These are phyloP conservation scores for Fermentozyma sake DNA, from an alignment of 1,139 yeast species.

Conservation along the genomic window DNA sequence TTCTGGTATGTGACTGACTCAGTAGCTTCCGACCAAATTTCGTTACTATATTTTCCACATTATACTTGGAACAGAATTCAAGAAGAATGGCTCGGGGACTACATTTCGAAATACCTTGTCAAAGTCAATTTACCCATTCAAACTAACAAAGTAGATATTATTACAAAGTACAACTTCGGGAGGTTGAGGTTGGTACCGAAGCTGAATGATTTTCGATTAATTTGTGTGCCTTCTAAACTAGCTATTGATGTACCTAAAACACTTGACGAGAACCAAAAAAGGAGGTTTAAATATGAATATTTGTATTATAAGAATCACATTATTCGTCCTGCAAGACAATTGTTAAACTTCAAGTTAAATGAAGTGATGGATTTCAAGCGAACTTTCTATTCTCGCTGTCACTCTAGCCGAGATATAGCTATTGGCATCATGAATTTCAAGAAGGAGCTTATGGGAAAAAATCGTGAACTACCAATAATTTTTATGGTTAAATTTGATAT, in stretches of 20 bases:
- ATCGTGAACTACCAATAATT: conserved; percentile 30
- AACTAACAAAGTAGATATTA: too few relatives aligned
- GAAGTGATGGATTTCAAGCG: background rate
- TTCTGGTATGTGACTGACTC: conserved; percentile 69
- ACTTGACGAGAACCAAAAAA: conserved; percentile 3
- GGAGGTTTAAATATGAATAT: conserved; percentile 15
- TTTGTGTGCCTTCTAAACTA: conserved; percentile 49
- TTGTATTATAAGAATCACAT: conserved; percentile 18
- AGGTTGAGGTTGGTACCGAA: conserved; percentile 52
- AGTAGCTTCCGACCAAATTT: conserved; percentile 38
- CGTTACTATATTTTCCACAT: conserved; percentile 53
- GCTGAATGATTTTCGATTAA: conserved; percentile 49
- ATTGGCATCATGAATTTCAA: conserved; percentile 19
- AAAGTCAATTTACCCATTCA: conserved; percentile 1
- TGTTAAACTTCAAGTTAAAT: conserved; percentile 9
- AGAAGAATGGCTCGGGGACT: conserved; percentile 35
- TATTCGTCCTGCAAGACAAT: conserved; percentile 32
- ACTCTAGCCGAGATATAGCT: conserved; percentile 26
- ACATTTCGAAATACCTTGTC: conserved; percentile 28
- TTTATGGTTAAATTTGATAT: conserved; percentile 73
- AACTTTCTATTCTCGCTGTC: conserved; percentile 17
- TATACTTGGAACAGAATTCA: conserved; percentile 52
- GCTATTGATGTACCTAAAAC: conserved; percentile 12
- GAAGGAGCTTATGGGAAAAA: conserved; percentile 10
- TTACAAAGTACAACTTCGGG: conserved; percentile 26